Evolutionary conservation across 225 moss, liverwort and hornwort genomes (phyloP), one percentile per base, ranked within the genome.

Genomic region (Physcomitrellopsis africana): DNA sequence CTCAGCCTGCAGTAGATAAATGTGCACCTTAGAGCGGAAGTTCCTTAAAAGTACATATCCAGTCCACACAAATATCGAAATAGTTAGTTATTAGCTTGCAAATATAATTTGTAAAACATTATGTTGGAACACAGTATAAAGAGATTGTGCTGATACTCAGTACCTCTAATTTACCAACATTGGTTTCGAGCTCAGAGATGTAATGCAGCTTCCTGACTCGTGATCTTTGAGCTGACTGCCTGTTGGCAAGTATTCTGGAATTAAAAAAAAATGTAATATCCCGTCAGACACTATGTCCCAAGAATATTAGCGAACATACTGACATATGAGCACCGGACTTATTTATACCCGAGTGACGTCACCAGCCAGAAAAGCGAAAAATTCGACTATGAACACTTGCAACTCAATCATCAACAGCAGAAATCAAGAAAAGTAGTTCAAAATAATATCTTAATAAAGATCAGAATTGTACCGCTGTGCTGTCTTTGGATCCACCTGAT

Each of bases 401-500:
- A 10, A 44, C 6, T 6, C 10, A 16, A 10, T 56, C 6, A 10
- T 70, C 11, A 26, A 70, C 10, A 5, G 23, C 11, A 26, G 17
- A 22, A 45, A 15, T 9, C 14, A 68, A 41, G 41, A 3, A 69
- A 43, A 14, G 15, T 3, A 37, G 32, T 37, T 37, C 32, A 37
- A 37, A 37, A 5, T 13, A 68, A 19, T 29, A 53, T 7, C 53
- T 53, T 19, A 37, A 41, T 7, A 23, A n/a, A 32, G 24, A 26
- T n/a, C 56, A 59, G 47, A 22, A 0, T n/a, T 9, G 58, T 81
- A 99, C 97, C 97, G 82, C 68, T 99, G 94, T 5, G 95, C 97
- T 80, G 93, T 91, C 81, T 95, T 99, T 1, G 95, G 95, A 72
- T 99, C 97, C 24, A 93, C 84, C 61, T 89, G 92, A 23, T 90